These are phyloP conservation scores for Aspergillus sparsus DNA, from an alignment of 495 filamentous ascomycete species.

Conservation along the genomic window DNA sequence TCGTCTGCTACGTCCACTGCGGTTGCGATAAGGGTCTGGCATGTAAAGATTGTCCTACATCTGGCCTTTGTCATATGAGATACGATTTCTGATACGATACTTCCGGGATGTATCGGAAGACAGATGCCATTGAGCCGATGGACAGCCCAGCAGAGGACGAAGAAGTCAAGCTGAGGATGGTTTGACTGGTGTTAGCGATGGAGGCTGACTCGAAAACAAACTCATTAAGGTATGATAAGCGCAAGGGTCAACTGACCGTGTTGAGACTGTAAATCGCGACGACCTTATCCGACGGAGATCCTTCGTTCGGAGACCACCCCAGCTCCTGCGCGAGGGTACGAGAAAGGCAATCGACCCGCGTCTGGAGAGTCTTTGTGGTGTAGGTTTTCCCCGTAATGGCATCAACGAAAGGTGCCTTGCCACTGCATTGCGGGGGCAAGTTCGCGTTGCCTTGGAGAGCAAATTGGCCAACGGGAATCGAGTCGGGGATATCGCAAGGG, in stretches of 20 bases:
- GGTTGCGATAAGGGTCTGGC: slow-evolving; percentile 15
- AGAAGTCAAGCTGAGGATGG: slow-evolving; percentile 17
- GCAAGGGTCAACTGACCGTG: slow-evolving; percentile 11
- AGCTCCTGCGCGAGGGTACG: slow-evolving; percentile 17
- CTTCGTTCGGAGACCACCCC: slow-evolving; percentile 21
- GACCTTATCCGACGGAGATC: slow-evolving; percentile 39
- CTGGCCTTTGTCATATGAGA: slow-evolving; percentile 18
- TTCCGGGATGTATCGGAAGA: slow-evolving; percentile 17
- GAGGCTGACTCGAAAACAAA: no score
- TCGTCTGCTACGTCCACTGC: slow-evolving; percentile 6
- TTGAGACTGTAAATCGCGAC: slow-evolving; percentile 41
- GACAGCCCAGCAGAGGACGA: slow-evolving; percentile 22
- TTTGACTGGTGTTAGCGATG: no score
- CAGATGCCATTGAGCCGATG: slow-evolving; percentile 22
- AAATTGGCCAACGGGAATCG: slow-evolving; percentile 18
- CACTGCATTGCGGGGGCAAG: slow-evolving; percentile 12
- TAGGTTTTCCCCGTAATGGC: slow-evolving; percentile 18
- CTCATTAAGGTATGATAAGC: neutral
- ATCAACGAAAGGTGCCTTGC: slow-evolving; percentile 14
- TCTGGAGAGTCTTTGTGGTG: slow-evolving; percentile 1
- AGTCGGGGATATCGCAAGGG: slow-evolving; percentile 19
- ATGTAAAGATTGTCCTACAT: slow-evolving; percentile 13
- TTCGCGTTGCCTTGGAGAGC: slow-evolving; percentile 12
- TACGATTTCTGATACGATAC: slow-evolving; percentile 16
- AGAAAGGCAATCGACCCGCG: slow-evolving; percentile 15